Evolutionary conservation across 2,329 filamentous ascomycete genomes (phyloP).

Genomic region (Aspergillus phoenicis): DNA sequence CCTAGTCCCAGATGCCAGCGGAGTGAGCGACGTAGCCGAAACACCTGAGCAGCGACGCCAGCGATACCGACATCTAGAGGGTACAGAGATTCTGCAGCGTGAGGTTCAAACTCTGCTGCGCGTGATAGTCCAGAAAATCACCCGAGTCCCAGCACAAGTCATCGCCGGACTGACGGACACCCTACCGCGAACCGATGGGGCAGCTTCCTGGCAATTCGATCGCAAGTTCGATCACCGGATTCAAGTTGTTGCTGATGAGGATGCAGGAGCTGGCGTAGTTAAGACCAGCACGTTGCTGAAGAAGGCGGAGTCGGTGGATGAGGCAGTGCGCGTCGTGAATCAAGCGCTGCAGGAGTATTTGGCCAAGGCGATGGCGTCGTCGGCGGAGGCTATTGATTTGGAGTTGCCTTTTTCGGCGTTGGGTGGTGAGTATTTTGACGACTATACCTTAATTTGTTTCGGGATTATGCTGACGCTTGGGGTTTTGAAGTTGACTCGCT

Average conservation of each 20-base stretch:
- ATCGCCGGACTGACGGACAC: conserved; percentile 25
- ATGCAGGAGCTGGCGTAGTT: background rate
- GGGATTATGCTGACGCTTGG: background rate
- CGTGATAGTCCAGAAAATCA: conserved; percentile 22
- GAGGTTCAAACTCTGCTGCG: conserved; percentile 23
- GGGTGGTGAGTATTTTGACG: conserved; percentile 11
- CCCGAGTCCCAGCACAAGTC: conserved; percentile 21
- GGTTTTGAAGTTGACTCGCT: conserved; percentile 22
- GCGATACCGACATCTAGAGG: conserved; percentile 25
- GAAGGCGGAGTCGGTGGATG: background rate
- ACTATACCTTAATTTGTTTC: too few relatives aligned
- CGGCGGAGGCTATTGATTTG: conserved; percentile 23
- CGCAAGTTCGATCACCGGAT: conserved; percentile 27
- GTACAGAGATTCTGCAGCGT: conserved; percentile 23
- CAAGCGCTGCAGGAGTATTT: conserved; percentile 22
- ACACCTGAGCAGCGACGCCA: conserved; percentile 21
- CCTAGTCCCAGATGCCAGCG: conserved; percentile 27
- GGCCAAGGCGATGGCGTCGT: conserved; percentile 25
- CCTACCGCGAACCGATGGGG: conserved; percentile 18
- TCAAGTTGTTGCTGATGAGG: conserved; percentile 1
- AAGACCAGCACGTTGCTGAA: background rate
- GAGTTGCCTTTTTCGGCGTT: conserved; percentile 26
- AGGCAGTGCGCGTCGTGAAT: background rate
- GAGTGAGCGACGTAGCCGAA: conserved; percentile 23
- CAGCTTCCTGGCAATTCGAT: conserved; percentile 23